Base-by-base conservation (phyloP, 768 basidiomycete species). In the Rhodocollybia butyracea region DNA sequence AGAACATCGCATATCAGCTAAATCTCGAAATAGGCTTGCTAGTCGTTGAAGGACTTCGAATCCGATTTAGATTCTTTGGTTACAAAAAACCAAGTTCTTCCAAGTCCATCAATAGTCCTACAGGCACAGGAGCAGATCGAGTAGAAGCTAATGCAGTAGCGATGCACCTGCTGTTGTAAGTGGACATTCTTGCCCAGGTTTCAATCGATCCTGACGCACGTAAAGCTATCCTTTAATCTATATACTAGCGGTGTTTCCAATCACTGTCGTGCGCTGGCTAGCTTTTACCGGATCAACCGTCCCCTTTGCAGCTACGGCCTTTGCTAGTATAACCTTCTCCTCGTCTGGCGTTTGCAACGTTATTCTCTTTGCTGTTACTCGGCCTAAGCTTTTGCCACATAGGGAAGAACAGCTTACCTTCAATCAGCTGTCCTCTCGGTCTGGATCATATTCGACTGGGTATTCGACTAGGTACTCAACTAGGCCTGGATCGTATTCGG, bases 311-410 rank as follows among this genome's bases (percentile, higher is more conserved):
- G 69, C 71, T 3, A 70, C 73, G 1, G 68, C 71, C 19, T 61
- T 76, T 51, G 64, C 73, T 3, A 72, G 73, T 31, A 62, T 72
- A 24, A 52, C 76, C 19, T 78, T 75, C 59, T 63, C 74, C 2
- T 66, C 66, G 10, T 76, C 72, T 7, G 76, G 76, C 10, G 55
- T 77, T 26, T 61, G 77, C 55, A 76, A 78, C 57, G 72, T 73
- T 32, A 48, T 71, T 26, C 62, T 78, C 15, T 78, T 70, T 57
- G 50, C 63, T 2, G 51, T 67, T 27, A 77, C 77, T 3, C 72
- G 76, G 8, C 76, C 76, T 17, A 66, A 67, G 34, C 60, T 78
- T 32, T 56, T 77, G n/a, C 75, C 70, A 24, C 46, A 40, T 42
- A 27, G 54, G 19, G 43, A 46, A 34, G 38, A 30, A 26, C 54